Conservation (phyloP, 139 green algal species). For the Asterochloris sp. region DNA sequence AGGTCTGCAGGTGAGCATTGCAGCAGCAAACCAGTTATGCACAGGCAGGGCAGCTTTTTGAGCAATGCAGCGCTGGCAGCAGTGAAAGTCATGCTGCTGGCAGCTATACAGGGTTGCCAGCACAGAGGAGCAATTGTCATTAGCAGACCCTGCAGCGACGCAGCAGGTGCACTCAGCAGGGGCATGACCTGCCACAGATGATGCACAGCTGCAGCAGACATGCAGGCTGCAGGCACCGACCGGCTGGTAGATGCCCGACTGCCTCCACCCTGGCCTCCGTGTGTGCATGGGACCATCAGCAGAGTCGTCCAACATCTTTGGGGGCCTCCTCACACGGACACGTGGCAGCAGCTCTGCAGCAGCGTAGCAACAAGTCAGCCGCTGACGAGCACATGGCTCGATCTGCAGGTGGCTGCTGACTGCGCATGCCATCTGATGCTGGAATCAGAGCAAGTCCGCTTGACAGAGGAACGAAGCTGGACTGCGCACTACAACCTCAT, state of each 20-base stretch:
- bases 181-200: not conserved
- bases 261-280: not conserved
- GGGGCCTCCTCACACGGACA: conserved; percentile 7
- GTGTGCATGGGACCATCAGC: conserved; percentile 4
- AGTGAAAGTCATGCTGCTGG: no score
- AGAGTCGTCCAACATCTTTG: not conserved
- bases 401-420: no score
- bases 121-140: no score
- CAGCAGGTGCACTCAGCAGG: no score
- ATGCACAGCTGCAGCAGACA: not conserved
- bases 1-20: not conserved
- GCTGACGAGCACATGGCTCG: no score
- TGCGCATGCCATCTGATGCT: no score
- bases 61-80: no score
- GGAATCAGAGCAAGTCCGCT: not conserved
- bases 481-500: not conserved
- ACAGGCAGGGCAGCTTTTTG: no score
- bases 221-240: not conserved
- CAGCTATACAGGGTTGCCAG: no score
- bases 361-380: not conserved
- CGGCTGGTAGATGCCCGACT: not conserved
- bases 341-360: conserved; percentile 20
- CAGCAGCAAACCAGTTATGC: no score
- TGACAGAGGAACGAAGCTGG: not conserved
- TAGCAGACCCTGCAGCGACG: no score